Evolutionary conservation across 2,329 filamentous ascomycete genomes (phyloP), one percentile per base, ranked within the genome.

Genomic region (Ploettnerulaceae sp.): DNA sequence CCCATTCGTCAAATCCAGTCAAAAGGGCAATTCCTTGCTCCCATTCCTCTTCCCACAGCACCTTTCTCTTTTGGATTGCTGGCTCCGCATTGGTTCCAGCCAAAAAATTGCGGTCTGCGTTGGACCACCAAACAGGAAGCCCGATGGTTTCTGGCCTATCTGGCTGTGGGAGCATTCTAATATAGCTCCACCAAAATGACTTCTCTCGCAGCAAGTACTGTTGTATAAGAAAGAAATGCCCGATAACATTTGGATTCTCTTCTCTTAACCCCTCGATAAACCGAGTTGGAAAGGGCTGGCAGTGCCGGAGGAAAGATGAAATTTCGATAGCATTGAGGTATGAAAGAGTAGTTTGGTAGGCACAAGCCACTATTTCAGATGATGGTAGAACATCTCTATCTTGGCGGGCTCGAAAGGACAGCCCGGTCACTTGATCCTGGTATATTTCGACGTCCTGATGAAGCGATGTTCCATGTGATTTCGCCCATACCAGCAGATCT

Each of bases 131-230:
- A 0, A 81, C 70, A 4, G 82, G 79, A 11, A 84, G 72, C 1
- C 67, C 70, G 69, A 84, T 74, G 1, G 64, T 60, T 4, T 66
- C 59, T 3, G 66, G 57, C 2, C 79, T 67, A 7, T 73, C 71
- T 0, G 82, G 81, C 49, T 79, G 76, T 1, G 85, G 84, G 0
- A 89, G 70, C 0, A 77, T 76, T 7, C 67, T 66, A 53, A 89
- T 76, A 64, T 89, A 89, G 1, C 80, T 74, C 61, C 69, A 72
- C 85, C 85, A 89, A 55, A 77, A 79, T 0, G 84, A 85, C 2
- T 71, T 59, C 2, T 65, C 45, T 1, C 75, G 76, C 2, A 73
- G 65, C 24, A 88, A 69, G 59, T 79, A 81, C 61, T 89, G 79
- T 51, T 82, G 77, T 60, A 86, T 72, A 5, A 89, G 71, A 53